These are phyloP conservation scores for Capsicum rhomboideum DNA, from an alignment of 257 asterid species.

Conservation along the genomic window DNA sequence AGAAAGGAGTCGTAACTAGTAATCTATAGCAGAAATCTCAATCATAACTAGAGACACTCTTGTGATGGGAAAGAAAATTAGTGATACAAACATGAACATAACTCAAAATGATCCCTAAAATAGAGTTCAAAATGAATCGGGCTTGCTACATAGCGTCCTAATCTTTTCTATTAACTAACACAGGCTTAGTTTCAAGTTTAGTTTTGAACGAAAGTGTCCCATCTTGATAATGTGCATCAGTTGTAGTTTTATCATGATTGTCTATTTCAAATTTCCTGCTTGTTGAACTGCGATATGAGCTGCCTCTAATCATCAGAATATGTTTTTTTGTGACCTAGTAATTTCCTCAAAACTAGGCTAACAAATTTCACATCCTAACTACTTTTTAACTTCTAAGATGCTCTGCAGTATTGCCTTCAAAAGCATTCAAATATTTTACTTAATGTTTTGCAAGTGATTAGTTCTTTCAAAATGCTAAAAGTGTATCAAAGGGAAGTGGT, in stretches of 20 bases:
- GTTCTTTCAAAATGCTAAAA: neutral
- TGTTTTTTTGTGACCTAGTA: neutral
- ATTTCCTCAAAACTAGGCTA: neutral
- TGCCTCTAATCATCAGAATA: neutral
- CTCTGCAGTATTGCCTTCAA: neutral
- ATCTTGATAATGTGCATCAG: neutral
- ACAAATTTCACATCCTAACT: neutral
- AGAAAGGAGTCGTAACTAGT: slow-evolving; percentile 12
- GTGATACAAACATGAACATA: neutral
- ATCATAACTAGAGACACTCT: neutral
- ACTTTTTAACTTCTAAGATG: neutral
- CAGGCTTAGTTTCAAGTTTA: neutral
- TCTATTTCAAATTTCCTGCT: neutral
- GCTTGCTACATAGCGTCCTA: neutral
- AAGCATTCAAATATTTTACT: neutral
- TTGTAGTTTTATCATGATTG: neutral
- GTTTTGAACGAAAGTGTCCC: neutral
- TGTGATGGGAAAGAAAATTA: neutral
- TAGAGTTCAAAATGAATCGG: neutral
- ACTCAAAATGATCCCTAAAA: neutral
- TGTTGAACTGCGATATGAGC: neutral
- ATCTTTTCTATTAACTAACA: neutral
- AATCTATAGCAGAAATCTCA: neutral
- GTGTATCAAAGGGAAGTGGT: neutral
- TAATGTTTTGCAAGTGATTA: neutral